Base-by-base conservation (phyloP, 768 basidiomycete species). In the Postia placenta region DNA sequence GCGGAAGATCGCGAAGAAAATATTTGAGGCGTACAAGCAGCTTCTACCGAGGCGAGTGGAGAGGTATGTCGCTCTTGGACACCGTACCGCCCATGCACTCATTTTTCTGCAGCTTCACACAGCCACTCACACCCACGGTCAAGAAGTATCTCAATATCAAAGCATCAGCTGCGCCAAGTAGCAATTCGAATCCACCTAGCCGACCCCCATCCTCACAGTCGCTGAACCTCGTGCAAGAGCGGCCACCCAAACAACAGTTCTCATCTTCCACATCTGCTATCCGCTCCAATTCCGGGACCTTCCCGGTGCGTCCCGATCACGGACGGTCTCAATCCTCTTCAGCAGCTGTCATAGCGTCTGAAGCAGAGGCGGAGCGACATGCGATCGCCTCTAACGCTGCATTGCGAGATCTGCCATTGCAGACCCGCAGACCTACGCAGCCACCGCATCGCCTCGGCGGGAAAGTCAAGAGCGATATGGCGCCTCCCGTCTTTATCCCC, bases 21-120 rank as follows among this genome's bases (percentile, higher is more conserved):
- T 92, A 3, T 93, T 87, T 58, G 85, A 82, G 50, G 83, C 81
- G 0, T 92, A 92, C 64, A 81, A 80, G 52, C 65, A 80, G 2
- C 63, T 91, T 25, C 70, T 91, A 39, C 89, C 91, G 3, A 63
- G 64, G 19, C 73, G 89, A 39, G 74, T 92, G 3, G 79, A 83
- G 23, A 76, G 67, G 91, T 91, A 59, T 11, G 74, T 64, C 5
- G n/a, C 22, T 25, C 25, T 57, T 52, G 30, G 17, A 11, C 3
- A 42, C 15, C 47, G 15, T 30, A 30, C n/a, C 7, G 11, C 62
- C 11, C 4, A 15, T 17, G 23, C 22, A 57, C 51, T 28, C 17
- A 12, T 3, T 42, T 17, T 49, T 15, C 35, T 30, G 15, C 52
- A 92, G 90, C 43, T 93, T 92, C 58, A 73, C 76, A 15, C 72